phyloP scores from a whole-genome alignment of 306 rosid genomes.

The Hippophae gyantsensis region DNA sequence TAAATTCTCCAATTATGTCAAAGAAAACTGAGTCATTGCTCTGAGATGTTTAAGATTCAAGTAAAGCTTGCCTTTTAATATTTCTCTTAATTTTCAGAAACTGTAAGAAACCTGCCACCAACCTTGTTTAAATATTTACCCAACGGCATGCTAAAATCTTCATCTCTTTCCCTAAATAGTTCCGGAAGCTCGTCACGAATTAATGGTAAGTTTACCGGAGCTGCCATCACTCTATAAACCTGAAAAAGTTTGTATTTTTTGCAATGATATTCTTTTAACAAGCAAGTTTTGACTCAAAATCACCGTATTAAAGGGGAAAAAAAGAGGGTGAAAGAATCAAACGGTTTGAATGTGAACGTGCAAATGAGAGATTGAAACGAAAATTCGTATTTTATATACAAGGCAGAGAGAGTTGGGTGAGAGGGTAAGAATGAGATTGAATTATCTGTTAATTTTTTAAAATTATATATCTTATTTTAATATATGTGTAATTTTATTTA shows the following conservation, averaged over 20 bases:
- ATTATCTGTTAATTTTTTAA: too few species aligned
- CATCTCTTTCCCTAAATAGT: slow-evolving; percentile 60
- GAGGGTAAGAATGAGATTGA: too few species aligned
- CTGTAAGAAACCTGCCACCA: slow-evolving; percentile 61
- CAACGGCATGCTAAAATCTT: slow-evolving; percentile 63
- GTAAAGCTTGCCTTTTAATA: slow-evolving; percentile 71
- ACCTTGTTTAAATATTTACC: slow-evolving; percentile 74
- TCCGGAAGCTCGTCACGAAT: slow-evolving; percentile 70
- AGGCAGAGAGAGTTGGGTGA: too few species aligned
- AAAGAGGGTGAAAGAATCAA: too few species aligned
- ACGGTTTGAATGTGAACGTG: too few species aligned
- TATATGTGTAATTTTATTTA: too few species aligned
- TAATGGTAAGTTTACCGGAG: slow-evolving; percentile 21
- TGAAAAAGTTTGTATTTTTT: slow-evolving; percentile 7
- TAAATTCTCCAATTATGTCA: slow-evolving; percentile 85
- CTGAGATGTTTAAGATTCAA: slow-evolving; percentile 59
- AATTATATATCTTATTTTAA: too few species aligned
- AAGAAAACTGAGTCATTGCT: slow-evolving; percentile 84
- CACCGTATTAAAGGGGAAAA: not conserved
- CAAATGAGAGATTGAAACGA: too few species aligned
- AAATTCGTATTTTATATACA: too few species aligned
- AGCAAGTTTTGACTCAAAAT: not conserved
- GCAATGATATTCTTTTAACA: not conserved
- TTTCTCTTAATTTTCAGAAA: slow-evolving; percentile 71
- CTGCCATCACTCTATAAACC: slow-evolving; percentile 70